phyloP scores from a whole-genome alignment of 371 early-diverging fungal species.

The Mucor sp. region DNA sequence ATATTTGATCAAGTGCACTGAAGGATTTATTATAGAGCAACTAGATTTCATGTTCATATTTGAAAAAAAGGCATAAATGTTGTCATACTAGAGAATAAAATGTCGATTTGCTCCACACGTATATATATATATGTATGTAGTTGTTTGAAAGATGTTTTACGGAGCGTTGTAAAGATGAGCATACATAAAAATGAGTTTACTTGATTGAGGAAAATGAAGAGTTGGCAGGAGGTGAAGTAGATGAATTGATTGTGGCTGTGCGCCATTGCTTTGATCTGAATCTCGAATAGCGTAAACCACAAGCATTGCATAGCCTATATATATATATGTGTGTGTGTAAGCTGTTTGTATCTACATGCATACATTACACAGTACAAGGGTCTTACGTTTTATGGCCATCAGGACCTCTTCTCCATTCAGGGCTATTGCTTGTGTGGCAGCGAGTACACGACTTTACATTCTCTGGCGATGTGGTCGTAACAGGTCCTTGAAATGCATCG shows the following conservation, averaged over 20 bases:
- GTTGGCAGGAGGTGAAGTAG: neutral
- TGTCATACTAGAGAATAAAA: too few relatives aligned
- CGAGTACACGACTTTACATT: slow-evolving; percentile 57
- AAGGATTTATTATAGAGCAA: too few relatives aligned
- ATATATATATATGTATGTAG: too few relatives aligned
- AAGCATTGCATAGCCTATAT: slow-evolving; percentile 74
- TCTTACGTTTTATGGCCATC: slow-evolving; percentile 76
- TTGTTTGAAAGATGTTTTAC: too few relatives aligned
- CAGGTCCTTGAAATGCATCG: neutral
- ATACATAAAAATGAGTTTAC: neutral
- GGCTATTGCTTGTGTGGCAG: slow-evolving; percentile 71
- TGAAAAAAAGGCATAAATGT: too few relatives aligned
- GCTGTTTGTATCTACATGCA: neutral
- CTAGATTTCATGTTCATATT: too few relatives aligned
- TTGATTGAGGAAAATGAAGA: neutral
- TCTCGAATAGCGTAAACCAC: slow-evolving; percentile 75
- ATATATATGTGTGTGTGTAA: neutral
- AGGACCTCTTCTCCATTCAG: slow-evolving; percentile 81
- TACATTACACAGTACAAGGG: neutral
- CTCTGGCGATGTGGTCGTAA: neutral
- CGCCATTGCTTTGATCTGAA: slow-evolving; percentile 59
- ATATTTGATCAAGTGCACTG: too few relatives aligned
- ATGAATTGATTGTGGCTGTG: neutral
- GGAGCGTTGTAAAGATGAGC: too few relatives aligned
- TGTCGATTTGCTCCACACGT: too few relatives aligned